Percentiles rank a stretch among this genome's conserved stretches.
phyloP scores from a whole-genome alignment of 257 asterid genomes.

The Nicotiana knightiana region DNA sequence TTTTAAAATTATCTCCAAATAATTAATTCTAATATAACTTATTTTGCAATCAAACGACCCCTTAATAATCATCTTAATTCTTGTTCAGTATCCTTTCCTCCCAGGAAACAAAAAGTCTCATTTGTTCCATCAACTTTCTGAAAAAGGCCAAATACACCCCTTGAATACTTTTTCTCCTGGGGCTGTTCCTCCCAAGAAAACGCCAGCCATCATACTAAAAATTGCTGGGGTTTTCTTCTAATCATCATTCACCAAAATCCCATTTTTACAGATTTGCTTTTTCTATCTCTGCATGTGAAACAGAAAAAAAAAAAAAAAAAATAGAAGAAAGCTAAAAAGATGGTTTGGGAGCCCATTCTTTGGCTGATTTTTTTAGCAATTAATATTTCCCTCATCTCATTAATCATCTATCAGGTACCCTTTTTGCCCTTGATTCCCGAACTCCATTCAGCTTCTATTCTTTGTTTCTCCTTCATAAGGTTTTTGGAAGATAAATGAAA shows the following conservation, averaged over 20 bases:
- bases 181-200: neutral
- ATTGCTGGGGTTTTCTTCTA: neutral
- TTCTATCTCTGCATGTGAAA: neutral
- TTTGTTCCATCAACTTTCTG: too few relatives aligned
- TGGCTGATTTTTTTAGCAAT: constrained; percentile 57
- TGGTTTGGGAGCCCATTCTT: constrained; percentile 57
- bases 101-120: too few relatives aligned
- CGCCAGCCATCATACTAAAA: neutral
- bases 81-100: too few relatives aligned
- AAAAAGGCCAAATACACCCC: too few relatives aligned
- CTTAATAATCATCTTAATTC: too few relatives aligned
- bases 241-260: neutral
- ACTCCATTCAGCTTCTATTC: neutral
- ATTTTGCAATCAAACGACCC: too few relatives aligned
- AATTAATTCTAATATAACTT: too few relatives aligned
- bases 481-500: neutral
- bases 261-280: neutral
- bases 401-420: constrained; percentile 71
- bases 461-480: neutral
- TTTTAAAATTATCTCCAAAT: too few relatives aligned
- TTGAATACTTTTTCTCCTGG: neutral
- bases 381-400: constrained; percentile 48
- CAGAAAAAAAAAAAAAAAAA: neutral
- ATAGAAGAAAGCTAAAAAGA: neutral
- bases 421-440: neutral